Percentiles rank a stretch among this genome's conserved stretches.
These are phyloP conservation scores for Davidsoniella eucalypti DNA, from an alignment of 2,329 filamentous ascomycete genomes.

Conservation along the genomic window DNA sequence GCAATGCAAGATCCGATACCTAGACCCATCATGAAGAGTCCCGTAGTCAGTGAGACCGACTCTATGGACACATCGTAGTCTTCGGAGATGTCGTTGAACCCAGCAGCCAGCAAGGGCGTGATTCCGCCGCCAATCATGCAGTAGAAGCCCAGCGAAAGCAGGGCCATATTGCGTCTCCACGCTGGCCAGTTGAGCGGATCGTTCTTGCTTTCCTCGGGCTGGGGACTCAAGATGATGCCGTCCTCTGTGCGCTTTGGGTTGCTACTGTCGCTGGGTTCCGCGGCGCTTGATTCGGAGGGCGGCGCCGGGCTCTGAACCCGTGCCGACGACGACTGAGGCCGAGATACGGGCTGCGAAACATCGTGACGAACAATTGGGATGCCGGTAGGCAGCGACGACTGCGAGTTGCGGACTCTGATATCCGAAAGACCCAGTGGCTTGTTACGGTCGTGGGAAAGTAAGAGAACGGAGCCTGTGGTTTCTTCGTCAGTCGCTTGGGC, in stretches of 20 bases:
- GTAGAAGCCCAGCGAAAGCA: conserved; percentile 76
- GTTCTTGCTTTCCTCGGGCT: conserved; percentile 79
- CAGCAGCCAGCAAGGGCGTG: conserved; percentile 77
- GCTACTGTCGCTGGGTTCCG: conserved; percentile 19
- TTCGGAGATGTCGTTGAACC: conserved; percentile 64
- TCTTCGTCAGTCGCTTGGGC: not conserved
- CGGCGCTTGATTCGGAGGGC: conserved; percentile 6
- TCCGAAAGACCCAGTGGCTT: conserved; percentile 43
- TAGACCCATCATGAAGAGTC: conserved; percentile 85
- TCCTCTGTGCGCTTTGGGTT: conserved; percentile 61
- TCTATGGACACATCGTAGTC: conserved; percentile 50
- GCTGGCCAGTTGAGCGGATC: conserved; percentile 85
- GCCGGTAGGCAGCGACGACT: conserved; percentile 37
- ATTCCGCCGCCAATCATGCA: conserved; percentile 89
- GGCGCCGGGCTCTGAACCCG: conserved; percentile 6
- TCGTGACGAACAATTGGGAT: conserved; percentile 21
- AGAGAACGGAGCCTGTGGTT: conserved; percentile 30
- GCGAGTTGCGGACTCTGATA: conserved; percentile 38
- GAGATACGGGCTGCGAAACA: conserved; percentile 14
- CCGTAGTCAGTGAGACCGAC: conserved; percentile 70
- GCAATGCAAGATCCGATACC: conserved; percentile 71
- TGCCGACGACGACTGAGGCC: conserved; percentile 5
- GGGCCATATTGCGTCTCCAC: conserved; percentile 62
- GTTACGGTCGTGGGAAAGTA: conserved; percentile 38
- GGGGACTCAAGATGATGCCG: conserved; percentile 78